Base-by-base conservation (phyloP, 306 rosid species). In the Nissolia schottii region DNA sequence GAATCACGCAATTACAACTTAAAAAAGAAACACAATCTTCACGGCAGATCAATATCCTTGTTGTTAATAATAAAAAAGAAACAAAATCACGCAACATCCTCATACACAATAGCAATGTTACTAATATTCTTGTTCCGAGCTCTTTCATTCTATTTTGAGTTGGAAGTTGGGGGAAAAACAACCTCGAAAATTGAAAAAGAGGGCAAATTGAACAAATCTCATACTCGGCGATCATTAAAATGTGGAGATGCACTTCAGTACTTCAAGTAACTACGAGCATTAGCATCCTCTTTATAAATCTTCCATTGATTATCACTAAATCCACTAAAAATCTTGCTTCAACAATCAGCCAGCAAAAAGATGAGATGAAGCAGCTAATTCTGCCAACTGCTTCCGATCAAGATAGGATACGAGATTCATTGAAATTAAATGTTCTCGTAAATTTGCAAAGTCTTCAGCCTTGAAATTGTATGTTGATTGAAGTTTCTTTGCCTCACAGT, bases 401-500 rank as follows among this genome's bases (percentile, higher is more conserved):
- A 85, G 87, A 70, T 82, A 70, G 3, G 86, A 84, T 59, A 91
- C 85, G 59, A 85, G 97, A 70, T 85, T 95, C 87, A 85, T 75
- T 66, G 97, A 84, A 74, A 88, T 82, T 76, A 91, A 85, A 76
- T 83, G 86, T 49, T 81, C 80, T 38, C 73, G 79, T 13, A 87
- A 38, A 67, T 76, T 77, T 46, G 74, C 73, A 27, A 83, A 56
- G 63, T 88, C 92, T 70, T 85, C 92, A 16, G 61, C 78, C 69
- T 79, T 72, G 76, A 88, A 79, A 70, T 79, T 55, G 68, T 88
- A 84, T 34, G 88, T 40, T 46, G 86, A 87, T 77, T 81, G 68
- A 74, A 91, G 86, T 58, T 82, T 80, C 57, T 82, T 78, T 22
- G 97, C 95, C 85, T 88, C 97, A 68, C 27, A 58, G 56, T 82